Evolutionary conservation across 106 monocot genomes (phyloP).

Genomic region (Vanilla planifolia): DNA sequence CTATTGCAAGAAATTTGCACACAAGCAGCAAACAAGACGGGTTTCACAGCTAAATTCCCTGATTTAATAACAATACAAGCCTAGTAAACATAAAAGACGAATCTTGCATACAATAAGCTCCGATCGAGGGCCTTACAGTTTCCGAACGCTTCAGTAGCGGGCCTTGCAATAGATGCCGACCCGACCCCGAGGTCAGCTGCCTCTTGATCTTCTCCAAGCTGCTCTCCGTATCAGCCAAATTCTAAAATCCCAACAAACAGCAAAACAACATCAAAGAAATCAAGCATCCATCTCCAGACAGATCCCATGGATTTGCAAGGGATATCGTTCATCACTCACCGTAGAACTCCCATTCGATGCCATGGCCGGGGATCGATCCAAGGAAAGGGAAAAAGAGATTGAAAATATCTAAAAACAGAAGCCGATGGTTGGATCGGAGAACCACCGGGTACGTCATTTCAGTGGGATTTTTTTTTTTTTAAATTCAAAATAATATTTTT

Average conservation of each 20-base stretch:
- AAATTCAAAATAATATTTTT: too few relatives aligned
- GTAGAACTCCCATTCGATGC: conserved; percentile 38
- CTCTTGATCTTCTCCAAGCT: conserved; percentile 97
- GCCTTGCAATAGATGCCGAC: conserved; percentile 78
- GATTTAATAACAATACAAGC: not conserved
- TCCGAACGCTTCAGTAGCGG: conserved; percentile 96
- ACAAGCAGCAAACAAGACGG: not conserved
- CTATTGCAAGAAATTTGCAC: not conserved
- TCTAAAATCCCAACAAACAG: conserved; percentile 21
- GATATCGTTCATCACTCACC: conserved; percentile 14
- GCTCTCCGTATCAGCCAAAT: conserved; percentile 52
- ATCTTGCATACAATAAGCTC: not conserved
- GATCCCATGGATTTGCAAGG: not conserved
- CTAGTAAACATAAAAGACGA: not conserved
- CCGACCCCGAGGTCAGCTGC: conserved; percentile 77
- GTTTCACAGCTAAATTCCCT: not conserved
- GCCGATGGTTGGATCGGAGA: too few relatives aligned
- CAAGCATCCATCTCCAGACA: not conserved
- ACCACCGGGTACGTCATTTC: too few relatives aligned
- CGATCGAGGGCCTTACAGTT: conserved; percentile 35
- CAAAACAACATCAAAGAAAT: not conserved
- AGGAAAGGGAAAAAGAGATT: not conserved
- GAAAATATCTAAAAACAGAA: too few relatives aligned
- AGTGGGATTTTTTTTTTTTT: too few relatives aligned
- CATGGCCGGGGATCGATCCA: conserved; percentile 15